Evolutionary conservation across 345 rosid species (phyloP).

Genomic region (Citrus hindsii): DNA sequence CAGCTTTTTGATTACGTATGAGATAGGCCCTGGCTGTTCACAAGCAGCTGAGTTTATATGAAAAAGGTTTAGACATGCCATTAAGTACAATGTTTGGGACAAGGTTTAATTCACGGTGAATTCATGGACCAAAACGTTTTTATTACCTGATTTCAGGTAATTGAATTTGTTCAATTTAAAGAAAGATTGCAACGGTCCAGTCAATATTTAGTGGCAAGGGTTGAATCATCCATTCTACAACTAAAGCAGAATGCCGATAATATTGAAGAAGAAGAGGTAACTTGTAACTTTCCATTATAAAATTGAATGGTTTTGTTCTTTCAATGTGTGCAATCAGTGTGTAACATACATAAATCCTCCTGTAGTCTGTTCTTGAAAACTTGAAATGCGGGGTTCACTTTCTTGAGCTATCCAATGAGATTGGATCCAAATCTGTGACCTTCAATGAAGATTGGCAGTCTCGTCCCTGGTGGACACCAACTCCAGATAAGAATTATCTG

Average conservation of each 20-base stretch:
- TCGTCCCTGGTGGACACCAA: slow-evolving; percentile 98
- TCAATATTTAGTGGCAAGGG: slow-evolving; percentile 71
- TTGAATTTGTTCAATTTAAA: slow-evolving; percentile 95
- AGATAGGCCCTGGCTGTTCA: neutral
- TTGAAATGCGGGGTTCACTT: slow-evolving; percentile 61
- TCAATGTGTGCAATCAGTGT: slow-evolving; percentile 7
- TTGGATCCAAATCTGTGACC: slow-evolving; percentile 60
- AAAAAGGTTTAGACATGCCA: neutral
- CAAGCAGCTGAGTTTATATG: neutral
- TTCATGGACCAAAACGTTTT: slow-evolving; percentile 4
- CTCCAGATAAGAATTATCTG: slow-evolving; percentile 71
- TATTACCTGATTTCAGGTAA: slow-evolving; percentile 54
- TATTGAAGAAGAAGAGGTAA: slow-evolving; percentile 79
- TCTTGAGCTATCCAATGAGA: slow-evolving; percentile 78
- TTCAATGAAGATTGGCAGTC: slow-evolving; percentile 87
- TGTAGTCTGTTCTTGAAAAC: slow-evolving; percentile 69
- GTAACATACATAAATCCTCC: slow-evolving; percentile 9
- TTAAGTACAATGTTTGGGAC: neutral
- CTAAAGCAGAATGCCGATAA: slow-evolving; percentile 73
- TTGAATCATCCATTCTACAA: slow-evolving; percentile 71
- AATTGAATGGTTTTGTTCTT: neutral
- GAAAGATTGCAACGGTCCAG: slow-evolving; percentile 74
- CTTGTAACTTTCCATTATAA: slow-evolving; percentile 2
- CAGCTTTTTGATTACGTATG: neutral
- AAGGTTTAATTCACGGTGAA: neutral